phyloP scores from a whole-genome alignment of 2,329 filamentous ascomycete genomes.

The Laburnicola sp. region DNA sequence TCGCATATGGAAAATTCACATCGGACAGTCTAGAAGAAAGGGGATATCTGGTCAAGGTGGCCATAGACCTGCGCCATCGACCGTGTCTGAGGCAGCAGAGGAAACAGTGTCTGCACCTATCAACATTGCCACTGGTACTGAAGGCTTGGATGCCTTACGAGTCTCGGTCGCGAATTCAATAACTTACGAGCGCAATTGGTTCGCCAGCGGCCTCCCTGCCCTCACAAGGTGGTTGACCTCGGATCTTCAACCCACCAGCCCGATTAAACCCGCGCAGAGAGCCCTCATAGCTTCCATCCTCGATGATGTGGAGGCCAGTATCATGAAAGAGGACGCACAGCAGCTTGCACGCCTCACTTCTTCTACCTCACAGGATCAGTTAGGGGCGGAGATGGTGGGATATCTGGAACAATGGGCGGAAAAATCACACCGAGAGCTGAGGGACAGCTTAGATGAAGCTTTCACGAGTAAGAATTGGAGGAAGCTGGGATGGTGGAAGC shows the following conservation, averaged over 20 bases:
- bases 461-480: constrained; percentile 78
- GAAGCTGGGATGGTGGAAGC: constrained; percentile 87
- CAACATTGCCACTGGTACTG: constrained; percentile 64
- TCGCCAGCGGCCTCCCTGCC: constrained; percentile 67
- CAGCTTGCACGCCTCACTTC: constrained; percentile 40
- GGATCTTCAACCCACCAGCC: constrained; percentile 39
- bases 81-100: constrained; percentile 35
- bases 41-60: constrained; percentile 55
- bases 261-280: constrained; percentile 67
- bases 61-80: constrained; percentile 57
- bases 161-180: constrained; percentile 69
- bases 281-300: constrained; percentile 70
- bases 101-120: constrained; percentile 50
- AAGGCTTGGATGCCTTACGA: constrained; percentile 69
- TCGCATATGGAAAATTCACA: constrained; percentile 53
- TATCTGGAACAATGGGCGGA: constrained; percentile 75
- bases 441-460: constrained; percentile 74
- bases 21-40: constrained; percentile 43
- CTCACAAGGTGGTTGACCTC: constrained; percentile 66
- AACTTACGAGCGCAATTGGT: constrained; percentile 75
- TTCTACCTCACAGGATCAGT: constrained; percentile 48
- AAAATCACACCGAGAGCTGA: constrained; percentile 78
- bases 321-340: constrained; percentile 55
- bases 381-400: constrained; percentile 56
- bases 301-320: constrained; percentile 54